Evolutionary conservation across 345 rosid species (phyloP), one percentile per base, ranked within the genome.

Genomic region (Sonneratia alba): DNA sequence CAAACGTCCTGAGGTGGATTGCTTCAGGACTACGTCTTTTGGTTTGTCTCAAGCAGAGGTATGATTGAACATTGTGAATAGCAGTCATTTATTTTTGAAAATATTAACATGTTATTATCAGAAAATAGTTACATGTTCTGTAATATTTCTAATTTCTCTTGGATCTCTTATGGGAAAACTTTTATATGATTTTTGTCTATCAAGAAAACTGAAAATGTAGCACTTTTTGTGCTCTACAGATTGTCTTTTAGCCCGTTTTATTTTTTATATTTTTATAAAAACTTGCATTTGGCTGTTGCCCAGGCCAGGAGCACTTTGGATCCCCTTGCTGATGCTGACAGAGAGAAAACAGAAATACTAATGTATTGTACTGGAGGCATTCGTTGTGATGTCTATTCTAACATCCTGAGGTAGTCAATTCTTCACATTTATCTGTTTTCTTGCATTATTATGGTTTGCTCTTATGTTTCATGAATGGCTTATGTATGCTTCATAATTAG

Each of bases 281-380:
- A 10, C 27, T 14, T 51, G 36, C 21, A 10, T 65, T 3, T 24
- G 19, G 38, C 24, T 13, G 11, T 62, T 67, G 53, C 77, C 70
- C 83, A 91, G 98, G 87, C 73, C 66, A 53, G 77, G 73, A 73
- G 38, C 66, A 27, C 82, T 77, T 83, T 83, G 36, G 96, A 94
- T 82, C 96, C 92, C 76, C 80, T 94, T 76, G 83, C 86, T 70
- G 77, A 84, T 69, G 87, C 82, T 73, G 86, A 94, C 75, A 88
- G 87, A 82, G 90, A 87, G 36, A 86, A 86, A 45, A 84, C 91
- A 71, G 83, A 89, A 73, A 75, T 94, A 70, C 76, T 91, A 73
- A 94, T 94, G 97, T 94, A 94, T 66, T 91, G 98, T 71, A 94
- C 98, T 1, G 97, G 98, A 21, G 98, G 98, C 65, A 91, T 91